A percentile compares a stretch with the other conserved stretches of the same genome.
phyloP scores from a whole-genome alignment of 2,329 filamentous ascomycete species.

The Metarhizium anisopliae region DNA sequence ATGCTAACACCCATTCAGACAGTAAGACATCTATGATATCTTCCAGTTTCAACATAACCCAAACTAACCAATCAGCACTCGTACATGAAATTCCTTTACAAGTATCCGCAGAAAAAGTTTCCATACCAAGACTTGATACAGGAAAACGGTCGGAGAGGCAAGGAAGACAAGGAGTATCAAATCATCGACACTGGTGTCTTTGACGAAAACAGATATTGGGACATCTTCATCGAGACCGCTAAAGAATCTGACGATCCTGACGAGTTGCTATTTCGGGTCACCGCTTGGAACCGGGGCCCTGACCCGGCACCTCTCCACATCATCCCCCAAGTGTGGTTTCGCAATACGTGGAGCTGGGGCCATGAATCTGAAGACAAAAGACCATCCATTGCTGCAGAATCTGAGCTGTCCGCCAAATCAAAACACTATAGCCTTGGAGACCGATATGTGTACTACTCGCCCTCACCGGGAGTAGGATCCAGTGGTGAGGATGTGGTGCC shows the following conservation, averaged over 20 bases:
- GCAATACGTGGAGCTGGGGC: conserved; percentile 96
- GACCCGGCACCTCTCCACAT: conserved; percentile 89
- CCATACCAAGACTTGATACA: conserved; percentile 82
- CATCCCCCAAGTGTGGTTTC: conserved; percentile 90
- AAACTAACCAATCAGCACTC: conserved; percentile 56
- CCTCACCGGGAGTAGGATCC: conserved; percentile 75
- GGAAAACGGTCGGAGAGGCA: conserved; percentile 71
- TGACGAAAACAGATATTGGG: conserved; percentile 86
- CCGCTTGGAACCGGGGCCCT: conserved; percentile 89
- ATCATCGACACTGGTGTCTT: conserved; percentile 84
- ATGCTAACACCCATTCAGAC: conserved; percentile 28
- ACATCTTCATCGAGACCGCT: conserved; percentile 92
- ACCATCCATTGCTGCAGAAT: conserved; percentile 62
- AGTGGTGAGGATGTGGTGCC: conserved; percentile 79
- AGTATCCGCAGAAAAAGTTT: conserved; percentile 86
- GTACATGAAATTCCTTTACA: conserved; percentile 99
- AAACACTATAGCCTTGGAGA: conserved; percentile 74
- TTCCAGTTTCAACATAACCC: background rate
- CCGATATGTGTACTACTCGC: conserved; percentile 75
- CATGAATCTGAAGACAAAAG: conserved; percentile 67
- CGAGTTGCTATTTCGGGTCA: conserved; percentile 86
- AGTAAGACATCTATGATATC: conserved; percentile 22
- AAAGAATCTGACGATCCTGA: conserved; percentile 91
- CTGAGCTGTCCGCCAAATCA: conserved; percentile 63
- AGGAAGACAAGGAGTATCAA: conserved; percentile 80